Conservation (phyloP, 2,329 filamentous ascomycete genomes). For the Lachnellula suecica region DNA sequence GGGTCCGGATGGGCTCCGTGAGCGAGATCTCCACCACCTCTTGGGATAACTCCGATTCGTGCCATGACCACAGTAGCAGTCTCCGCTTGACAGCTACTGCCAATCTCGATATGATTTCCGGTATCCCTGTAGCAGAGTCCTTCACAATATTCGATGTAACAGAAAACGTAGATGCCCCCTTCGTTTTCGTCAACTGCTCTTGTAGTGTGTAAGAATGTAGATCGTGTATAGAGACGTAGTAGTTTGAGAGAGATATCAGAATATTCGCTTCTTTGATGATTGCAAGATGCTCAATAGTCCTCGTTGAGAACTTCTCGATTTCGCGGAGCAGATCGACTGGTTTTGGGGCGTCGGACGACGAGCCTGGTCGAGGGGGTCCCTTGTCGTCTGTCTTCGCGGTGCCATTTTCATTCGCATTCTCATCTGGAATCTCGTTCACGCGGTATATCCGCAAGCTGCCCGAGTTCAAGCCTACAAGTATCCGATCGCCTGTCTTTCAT, state of each 20-base stretch:
- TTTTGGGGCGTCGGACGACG: conserved; percentile 38
- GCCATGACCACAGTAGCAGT: conserved; percentile 91
- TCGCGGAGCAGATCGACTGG: conserved; percentile 86
- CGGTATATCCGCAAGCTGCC: conserved; percentile 89
- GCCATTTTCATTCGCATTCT: conserved; percentile 40
- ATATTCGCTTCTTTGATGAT: conserved; percentile 94
- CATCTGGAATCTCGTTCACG: conserved; percentile 65
- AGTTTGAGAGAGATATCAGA: conserved; percentile 87
- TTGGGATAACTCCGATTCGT: conserved; percentile 81
- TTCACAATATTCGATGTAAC: conserved; percentile 95
- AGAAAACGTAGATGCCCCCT: conserved; percentile 85
- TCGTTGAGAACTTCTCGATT: conserved; percentile 88
- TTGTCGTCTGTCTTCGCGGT: conserved; percentile 32
- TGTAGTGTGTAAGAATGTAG: conserved; percentile 79
- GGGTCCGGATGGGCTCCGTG: conserved; percentile 78
- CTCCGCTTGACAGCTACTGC: conserved; percentile 92
- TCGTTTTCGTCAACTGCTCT: conserved; percentile 77
- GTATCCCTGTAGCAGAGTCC: conserved; percentile 81
- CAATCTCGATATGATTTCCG: conserved; percentile 86
- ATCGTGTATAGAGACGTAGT: conserved; percentile 86
- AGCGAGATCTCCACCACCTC: conserved; percentile 77
- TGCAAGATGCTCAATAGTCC: conserved; percentile 89
- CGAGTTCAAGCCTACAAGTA: conserved; percentile 89
- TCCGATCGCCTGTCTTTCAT: conserved; percentile 67
- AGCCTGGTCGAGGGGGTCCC: conserved; percentile 24